Percentiles rank a stretch among this genome's conserved stretches.
phyloP scores from a whole-genome alignment of 495 filamentous ascomycete genomes.

The Hypoxylon intermedium region DNA sequence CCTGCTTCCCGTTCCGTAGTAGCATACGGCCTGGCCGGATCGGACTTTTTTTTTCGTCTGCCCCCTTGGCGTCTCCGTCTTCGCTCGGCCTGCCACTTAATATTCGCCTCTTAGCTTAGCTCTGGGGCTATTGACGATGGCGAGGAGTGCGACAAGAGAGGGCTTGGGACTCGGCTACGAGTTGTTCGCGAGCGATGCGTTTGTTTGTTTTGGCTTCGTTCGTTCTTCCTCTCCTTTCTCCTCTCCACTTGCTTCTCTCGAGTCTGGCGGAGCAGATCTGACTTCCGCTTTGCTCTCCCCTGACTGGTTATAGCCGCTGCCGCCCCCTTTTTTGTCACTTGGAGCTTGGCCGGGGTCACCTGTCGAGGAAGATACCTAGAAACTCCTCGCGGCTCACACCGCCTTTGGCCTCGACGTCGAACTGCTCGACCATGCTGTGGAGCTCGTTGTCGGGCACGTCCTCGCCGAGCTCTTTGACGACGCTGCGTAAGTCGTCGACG shows the following conservation, averaged over 20 bases:
- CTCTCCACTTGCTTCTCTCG: too few relatives aligned
- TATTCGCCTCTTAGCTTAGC: background rate
- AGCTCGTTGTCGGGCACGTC: constrained; percentile 91
- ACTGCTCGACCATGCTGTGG: constrained; percentile 96
- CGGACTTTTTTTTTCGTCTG: background rate
- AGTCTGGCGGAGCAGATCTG: too few relatives aligned
- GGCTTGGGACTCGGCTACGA: background rate
- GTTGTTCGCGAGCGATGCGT: background rate
- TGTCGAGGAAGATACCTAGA: constrained; percentile 56
- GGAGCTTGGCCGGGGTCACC: constrained; percentile 27
- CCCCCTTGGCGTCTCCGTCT: background rate
- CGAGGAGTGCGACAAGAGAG: background rate
- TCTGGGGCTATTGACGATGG: background rate
- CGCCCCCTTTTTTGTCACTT: background rate
- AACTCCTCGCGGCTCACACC: constrained; percentile 92
- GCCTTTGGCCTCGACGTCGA: constrained; percentile 91
- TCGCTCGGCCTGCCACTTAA: constrained; percentile 1
- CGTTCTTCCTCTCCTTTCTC: too few relatives aligned
- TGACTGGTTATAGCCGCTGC: too few relatives aligned
- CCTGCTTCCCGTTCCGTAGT: background rate
- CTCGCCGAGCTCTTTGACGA: constrained; percentile 91
- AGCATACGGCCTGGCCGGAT: too few relatives aligned
- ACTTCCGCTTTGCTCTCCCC: too few relatives aligned
- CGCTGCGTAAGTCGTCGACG: constrained; percentile 81
- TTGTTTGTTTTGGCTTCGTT: too few relatives aligned